Evolutionary conservation across 164 flowering plant genomes (phyloP), one percentile per base, ranked within the genome.

Genomic region (Chloranthus sessilifolius): DNA sequence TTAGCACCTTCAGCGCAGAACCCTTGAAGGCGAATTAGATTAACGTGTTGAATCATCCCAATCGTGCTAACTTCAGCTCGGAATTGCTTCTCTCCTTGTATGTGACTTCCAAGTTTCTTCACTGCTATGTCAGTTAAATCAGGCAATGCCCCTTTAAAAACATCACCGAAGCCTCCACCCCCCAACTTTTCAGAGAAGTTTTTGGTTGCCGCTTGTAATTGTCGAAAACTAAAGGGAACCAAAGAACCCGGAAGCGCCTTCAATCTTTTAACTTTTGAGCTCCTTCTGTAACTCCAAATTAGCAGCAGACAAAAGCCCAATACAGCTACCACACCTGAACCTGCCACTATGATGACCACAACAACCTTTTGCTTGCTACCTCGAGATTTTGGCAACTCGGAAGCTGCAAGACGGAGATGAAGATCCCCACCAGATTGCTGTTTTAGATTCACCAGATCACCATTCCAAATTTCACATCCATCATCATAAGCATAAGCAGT

Each of bases 31-130:
- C 77, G 72, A 20, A 76, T 71, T 4, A 76, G 74, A 64, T 79
- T 76, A 17, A 71, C 63, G 41, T 76, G 81, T 26, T 74, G 87
- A 52, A 79, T 68, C 30, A 65, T 71, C 42, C 88, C 88, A 14
- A 82, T 79, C 1, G 83, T 79, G 67, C 73, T 73, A 3, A 82
- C 88, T 50, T 82, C 85, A 1, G 75, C 47, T 35, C 77, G 53
- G 47, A 78, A 78, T 50, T 75, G 78, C 67, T 78, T 78, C 48
- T 75, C 78, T 10, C 73, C 76, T 59, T 78, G 88, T 24, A 56
- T 58, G 16, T 60, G 9, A 52, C 75, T 55, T 50, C 74, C 73
- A 3, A 80, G 78, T 47, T 58, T 62, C 70, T 76, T 76, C 50
- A 71, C 76, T 0, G 81, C 81, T 29, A 76, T 43, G 15, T 44